A percentile compares a stretch with the other conserved stretches of the same genome.
phyloP scores from a whole-genome alignment of 805 yeast genomes.

The Candida arabinofermentans region DNA sequence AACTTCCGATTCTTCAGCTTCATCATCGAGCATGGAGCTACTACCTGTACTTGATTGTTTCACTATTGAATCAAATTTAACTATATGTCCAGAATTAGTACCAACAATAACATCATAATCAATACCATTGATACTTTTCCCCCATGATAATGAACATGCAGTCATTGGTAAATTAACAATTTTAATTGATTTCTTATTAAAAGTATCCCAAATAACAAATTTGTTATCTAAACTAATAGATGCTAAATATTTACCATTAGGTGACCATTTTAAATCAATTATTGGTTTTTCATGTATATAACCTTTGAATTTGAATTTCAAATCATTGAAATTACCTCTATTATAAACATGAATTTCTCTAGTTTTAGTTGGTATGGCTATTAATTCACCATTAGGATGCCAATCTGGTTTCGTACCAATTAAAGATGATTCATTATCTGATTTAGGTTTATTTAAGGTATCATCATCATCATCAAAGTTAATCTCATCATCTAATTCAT shows the following conservation, averaged over 20 bases:
- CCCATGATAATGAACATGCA: constrained; percentile 33
- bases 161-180: constrained; percentile 21
- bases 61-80: constrained; percentile 22
- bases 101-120: constrained; percentile 36
- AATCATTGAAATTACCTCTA: constrained; percentile 31
- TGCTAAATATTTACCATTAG: constrained; percentile 59
- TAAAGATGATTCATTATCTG: constrained; percentile 23
- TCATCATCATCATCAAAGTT: constrained; percentile 18
- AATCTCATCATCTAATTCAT: no score
- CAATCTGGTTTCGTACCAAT: constrained; percentile 55
- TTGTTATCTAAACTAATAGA: constrained; percentile 48
- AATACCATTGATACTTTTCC: constrained; percentile 12
- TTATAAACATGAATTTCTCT: constrained; percentile 43
- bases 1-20: constrained; percentile 13
- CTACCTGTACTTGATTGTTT: not conserved
- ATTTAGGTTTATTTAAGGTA: constrained; percentile 34
- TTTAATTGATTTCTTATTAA: constrained; percentile 31
- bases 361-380: constrained; percentile 61
- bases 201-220: constrained; percentile 54
- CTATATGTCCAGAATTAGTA: constrained; percentile 38
- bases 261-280: constrained; percentile 56
- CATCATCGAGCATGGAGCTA: constrained; percentile 12
- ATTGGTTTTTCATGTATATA: constrained; percentile 30
- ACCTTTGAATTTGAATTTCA: constrained; percentile 20
- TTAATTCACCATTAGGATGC: constrained; percentile 65